Conservation (phyloP, 2,329 filamentous ascomycete species). For the Colletotrichum spinosum region DNA sequence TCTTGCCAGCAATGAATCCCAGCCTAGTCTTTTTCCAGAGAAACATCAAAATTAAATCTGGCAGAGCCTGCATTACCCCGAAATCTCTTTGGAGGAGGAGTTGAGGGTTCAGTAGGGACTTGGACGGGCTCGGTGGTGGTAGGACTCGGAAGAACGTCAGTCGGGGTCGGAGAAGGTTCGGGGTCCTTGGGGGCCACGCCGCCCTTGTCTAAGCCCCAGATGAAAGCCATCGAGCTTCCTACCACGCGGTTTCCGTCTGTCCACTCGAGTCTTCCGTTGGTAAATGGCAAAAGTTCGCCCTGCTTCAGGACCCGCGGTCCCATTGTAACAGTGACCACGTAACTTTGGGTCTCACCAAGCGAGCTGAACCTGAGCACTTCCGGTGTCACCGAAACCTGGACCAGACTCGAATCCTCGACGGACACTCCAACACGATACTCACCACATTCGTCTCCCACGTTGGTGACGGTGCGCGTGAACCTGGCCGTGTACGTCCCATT, state of each 20-base stretch:
- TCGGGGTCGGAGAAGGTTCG: no score
- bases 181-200: no score
- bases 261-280: conserved; percentile 22
- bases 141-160: no score
- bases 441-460: conserved; percentile 27
- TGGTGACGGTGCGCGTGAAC: conserved; percentile 32
- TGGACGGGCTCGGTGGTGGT: no score
- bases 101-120: no score
- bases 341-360: neutral
- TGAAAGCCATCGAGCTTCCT: conserved; percentile 27
- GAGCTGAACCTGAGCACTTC: neutral
- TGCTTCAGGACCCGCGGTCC: neutral
- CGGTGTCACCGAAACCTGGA: conserved; percentile 5
- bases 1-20: no score
- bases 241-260: conserved; percentile 30
- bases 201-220: neutral
- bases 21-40: no score
- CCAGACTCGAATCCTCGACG: conserved; percentile 1
- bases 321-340: conserved; percentile 1
- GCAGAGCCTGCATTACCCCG: no score
- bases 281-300: neutral
- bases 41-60: no score
- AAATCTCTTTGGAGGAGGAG: no score
- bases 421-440: neutral
- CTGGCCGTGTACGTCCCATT: conserved; percentile 19